These are phyloP conservation scores for Parathielavia appendiculata DNA, from an alignment of 495 filamentous ascomycete species.

Conservation along the genomic window DNA sequence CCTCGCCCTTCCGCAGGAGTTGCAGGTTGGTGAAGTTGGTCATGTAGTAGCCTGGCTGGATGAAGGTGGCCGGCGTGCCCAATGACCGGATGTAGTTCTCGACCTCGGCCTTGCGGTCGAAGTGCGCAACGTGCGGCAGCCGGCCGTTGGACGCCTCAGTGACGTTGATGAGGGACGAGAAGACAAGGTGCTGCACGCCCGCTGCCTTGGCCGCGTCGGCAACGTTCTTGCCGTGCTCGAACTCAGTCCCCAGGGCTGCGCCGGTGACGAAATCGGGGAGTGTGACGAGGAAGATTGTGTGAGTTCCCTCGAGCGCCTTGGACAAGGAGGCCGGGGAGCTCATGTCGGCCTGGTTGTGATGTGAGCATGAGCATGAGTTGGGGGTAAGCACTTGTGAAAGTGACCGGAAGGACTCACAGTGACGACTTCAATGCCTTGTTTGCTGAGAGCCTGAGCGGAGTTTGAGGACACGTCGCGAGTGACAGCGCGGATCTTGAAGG, in stretches of 20 bases:
- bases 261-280: slow-evolving; percentile 25
- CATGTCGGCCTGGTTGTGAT: slow-evolving; percentile 33
- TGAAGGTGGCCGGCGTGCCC: slow-evolving; percentile 38
- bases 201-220: slow-evolving; percentile 43
- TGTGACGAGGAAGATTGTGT: slow-evolving; percentile 42
- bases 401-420: no score
- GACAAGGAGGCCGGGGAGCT: slow-evolving; percentile 36
- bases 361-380: background rate
- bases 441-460: slow-evolving; percentile 33
- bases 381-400: background rate
- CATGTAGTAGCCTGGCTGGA: slow-evolving; percentile 46
- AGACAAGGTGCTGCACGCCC: slow-evolving; percentile 48
- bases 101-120: slow-evolving; percentile 42
- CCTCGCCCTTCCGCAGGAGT: background rate
- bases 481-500: slow-evolving; percentile 53
- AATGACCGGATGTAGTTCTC: slow-evolving; percentile 45
- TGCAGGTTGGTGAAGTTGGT: slow-evolving; percentile 18
- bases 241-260: slow-evolving; percentile 27
- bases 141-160: slow-evolving; percentile 36
- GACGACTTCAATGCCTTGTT: slow-evolving; percentile 38
- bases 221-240: slow-evolving; percentile 39
- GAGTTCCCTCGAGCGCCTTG: slow-evolving; percentile 38
- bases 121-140: slow-evolving; percentile 34
- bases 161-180: slow-evolving; percentile 40
- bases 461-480: slow-evolving; percentile 43